phyloP scores from a whole-genome alignment of 2,329 filamentous ascomycete species.

The Volutella citrinella region DNA sequence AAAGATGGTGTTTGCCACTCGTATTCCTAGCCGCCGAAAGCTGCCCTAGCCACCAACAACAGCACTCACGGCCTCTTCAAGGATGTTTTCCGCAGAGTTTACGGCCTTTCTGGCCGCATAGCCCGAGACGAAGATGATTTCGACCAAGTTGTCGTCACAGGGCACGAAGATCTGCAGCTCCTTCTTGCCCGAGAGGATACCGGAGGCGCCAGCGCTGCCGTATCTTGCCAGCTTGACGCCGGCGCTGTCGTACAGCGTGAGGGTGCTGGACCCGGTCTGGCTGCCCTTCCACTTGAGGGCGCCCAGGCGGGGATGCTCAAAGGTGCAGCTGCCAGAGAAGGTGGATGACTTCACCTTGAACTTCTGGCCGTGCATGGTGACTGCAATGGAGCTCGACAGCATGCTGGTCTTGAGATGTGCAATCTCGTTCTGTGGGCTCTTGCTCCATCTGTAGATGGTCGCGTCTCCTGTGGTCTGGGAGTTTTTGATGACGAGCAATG shows the following conservation, averaged over 20 bases:
- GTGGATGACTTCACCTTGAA: conserved; percentile 16
- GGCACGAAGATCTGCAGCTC: conserved; percentile 16
- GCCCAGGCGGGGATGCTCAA: conserved; percentile 17
- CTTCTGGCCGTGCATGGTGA: conserved; percentile 18
- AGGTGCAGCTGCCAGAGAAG: conserved; percentile 13
- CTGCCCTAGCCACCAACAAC: conserved; percentile 1
- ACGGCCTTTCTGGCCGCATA: conserved; percentile 9
- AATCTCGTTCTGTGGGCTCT: conserved; percentile 12
- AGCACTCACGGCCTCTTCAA: conserved; percentile 9
- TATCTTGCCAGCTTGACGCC: conserved; percentile 19
- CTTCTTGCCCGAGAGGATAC: conserved; percentile 13
- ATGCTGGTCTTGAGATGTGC: conserved; percentile 18
- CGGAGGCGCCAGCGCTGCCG: conserved; percentile 10
- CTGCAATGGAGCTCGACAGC: conserved; percentile 11
- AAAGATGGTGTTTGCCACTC: too few species aligned
- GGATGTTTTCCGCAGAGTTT: conserved; percentile 4
- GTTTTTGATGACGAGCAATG: conserved; percentile 17
- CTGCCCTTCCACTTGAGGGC: conserved; percentile 26
- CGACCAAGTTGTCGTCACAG: conserved; percentile 20
- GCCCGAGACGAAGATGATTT: conserved; percentile 19
- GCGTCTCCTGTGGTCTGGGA: conserved; percentile 13
- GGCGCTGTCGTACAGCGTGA: conserved; percentile 18
- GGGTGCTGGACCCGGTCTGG: conserved; percentile 11
- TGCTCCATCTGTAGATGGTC: conserved; percentile 13
- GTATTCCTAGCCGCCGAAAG: too few species aligned